Evolutionary conservation across 768 basidiomycete species (phyloP).

Genomic region (Saitozyma sp.): DNA sequence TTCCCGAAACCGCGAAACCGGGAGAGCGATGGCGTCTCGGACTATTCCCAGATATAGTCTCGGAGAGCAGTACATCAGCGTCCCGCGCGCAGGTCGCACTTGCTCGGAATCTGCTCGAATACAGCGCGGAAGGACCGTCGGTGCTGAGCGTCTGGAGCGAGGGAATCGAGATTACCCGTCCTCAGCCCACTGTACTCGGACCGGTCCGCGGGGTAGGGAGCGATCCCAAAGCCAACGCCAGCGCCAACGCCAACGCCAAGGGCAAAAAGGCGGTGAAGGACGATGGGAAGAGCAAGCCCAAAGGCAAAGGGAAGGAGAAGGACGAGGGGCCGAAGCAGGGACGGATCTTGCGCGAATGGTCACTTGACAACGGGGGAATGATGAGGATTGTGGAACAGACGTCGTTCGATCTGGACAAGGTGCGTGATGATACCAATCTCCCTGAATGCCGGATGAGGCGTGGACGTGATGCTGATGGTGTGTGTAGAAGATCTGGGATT

Average conservation of each 20-base stretch:
- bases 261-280: constrained; percentile 13
- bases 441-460: background rate
- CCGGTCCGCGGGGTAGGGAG: constrained; percentile 1
- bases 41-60: constrained; percentile 48
- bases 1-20: constrained; percentile 60
- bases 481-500: constrained; percentile 92
- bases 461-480: background rate
- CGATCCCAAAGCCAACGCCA: constrained; percentile 6
- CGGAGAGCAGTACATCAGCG: background rate
- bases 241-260: constrained; percentile 39
- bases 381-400: constrained; percentile 74
- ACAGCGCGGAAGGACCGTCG: too few relatives aligned
- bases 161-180: constrained; percentile 32
- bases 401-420: constrained; percentile 91
- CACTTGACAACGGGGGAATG: constrained; percentile 8
- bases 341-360: constrained; percentile 32
- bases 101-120: too few relatives aligned
- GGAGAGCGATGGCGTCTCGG: constrained; percentile 69
- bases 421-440: constrained; percentile 38
- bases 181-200: background rate
- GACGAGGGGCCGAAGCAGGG: constrained; percentile 36
- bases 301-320: constrained; percentile 32
- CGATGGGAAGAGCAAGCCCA: constrained; percentile 8
- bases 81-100: background rate
- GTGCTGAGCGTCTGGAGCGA: constrained; percentile 46